Evolutionary conservation across 164 flowering plant genomes (phyloP).

Genomic region (Umbellularia californica): DNA sequence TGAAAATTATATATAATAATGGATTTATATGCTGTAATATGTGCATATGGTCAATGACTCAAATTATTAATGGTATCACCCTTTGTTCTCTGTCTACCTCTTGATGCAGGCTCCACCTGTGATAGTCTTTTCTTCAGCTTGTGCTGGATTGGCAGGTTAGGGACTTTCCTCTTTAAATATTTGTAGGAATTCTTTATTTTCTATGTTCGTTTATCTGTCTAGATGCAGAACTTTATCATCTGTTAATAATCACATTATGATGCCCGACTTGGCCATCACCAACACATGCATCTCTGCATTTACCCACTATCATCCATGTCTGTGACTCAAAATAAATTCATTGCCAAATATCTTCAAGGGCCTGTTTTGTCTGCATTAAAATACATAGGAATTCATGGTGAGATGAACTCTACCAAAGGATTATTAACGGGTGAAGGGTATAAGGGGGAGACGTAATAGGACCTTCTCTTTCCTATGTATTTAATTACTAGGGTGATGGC

Average conservation of each 20-base stretch:
- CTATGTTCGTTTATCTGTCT: neutral
- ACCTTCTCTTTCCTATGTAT: too few species aligned
- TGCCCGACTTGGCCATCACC: neutral
- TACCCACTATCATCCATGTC: neutral
- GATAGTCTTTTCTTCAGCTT: constrained; percentile 83
- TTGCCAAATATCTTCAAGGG: too few species aligned
- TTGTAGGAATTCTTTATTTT: neutral
- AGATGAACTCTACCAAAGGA: too few species aligned
- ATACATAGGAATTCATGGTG: too few species aligned
- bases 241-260: too few species aligned
- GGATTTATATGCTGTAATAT: neutral
- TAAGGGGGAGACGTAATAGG: too few species aligned
- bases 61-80: neutral
- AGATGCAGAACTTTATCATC: too few species aligned
- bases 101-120: constrained; percentile 95
- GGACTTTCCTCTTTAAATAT: neutral
- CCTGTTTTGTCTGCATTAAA: too few species aligned
- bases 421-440: too few species aligned
- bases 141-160: constrained; percentile 93
- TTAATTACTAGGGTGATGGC: too few species aligned
- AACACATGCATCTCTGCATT: neutral
- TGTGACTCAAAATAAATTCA: too few species aligned
- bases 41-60: neutral
- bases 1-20: too few species aligned
- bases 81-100: constrained; percentile 8